Evolutionary conservation across 23 red algal genomes (phyloP).

Genomic region (Cyanidiococcus yangmingshanensis): DNA sequence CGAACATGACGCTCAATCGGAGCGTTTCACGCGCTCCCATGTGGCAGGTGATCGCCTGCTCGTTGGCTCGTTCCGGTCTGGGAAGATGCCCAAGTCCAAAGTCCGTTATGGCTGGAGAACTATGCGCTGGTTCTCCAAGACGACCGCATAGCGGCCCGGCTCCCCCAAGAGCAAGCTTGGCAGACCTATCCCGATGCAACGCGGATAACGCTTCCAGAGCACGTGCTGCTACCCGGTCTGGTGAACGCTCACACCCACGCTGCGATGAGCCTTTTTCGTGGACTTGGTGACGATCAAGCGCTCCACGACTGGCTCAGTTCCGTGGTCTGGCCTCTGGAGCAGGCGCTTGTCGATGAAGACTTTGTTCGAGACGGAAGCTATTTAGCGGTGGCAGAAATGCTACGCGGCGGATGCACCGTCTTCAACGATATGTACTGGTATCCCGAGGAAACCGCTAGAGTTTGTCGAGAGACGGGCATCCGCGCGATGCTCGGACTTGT

Average conservation of each 20-base stretch:
- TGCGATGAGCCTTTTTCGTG: conserved; percentile 83
- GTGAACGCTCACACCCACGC: conserved; percentile 97
- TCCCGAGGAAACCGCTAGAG: conserved; percentile 25
- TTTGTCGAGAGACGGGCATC: conserved; percentile 42
- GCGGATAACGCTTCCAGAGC: conserved; percentile 31
- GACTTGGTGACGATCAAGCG: conserved; percentile 67
- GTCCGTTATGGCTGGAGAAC: conserved; percentile 16
- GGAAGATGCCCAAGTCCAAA: not conserved
- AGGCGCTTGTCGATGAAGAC: conserved; percentile 32
- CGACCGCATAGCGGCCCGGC: conserved; percentile 42
- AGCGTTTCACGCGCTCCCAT: too few species aligned
- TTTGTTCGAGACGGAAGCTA: conserved; percentile 70
- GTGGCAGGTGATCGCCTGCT: too few species aligned
- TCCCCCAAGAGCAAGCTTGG: conserved; percentile 29
- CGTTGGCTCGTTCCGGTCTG: not conserved
- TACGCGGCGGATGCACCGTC: conserved; percentile 59
- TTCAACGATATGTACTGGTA: conserved; percentile 97
- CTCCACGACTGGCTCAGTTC: conserved; percentile 68
- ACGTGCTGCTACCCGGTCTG: conserved; percentile 73
- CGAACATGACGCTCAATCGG: too few species aligned
- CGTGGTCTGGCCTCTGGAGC: conserved; percentile 81
- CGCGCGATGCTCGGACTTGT: conserved; percentile 77
- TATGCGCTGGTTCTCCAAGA: conserved; percentile 46
- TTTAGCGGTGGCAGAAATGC: conserved; percentile 72
- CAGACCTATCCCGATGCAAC: conserved; percentile 24